Conservation (phyloP, 1,139 yeast genomes). For the Saccharomyces pastorianus region DNA sequence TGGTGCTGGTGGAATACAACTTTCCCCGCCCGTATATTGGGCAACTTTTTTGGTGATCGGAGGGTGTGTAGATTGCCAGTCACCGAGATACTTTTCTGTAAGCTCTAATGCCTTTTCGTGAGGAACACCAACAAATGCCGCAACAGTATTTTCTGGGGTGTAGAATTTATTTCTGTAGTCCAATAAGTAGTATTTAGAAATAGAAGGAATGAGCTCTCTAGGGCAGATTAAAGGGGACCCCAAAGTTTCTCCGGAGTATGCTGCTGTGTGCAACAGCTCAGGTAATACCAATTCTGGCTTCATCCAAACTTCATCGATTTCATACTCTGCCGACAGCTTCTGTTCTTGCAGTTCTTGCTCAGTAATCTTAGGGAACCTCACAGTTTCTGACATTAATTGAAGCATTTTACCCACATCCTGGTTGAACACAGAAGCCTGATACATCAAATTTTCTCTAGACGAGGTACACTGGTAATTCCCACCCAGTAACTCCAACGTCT, state of each 20-base stretch:
- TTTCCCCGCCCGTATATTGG: constrained; percentile 71
- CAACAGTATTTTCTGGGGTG: constrained; percentile 75
- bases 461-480: constrained; percentile 95
- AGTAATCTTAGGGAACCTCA: constrained; percentile 58
- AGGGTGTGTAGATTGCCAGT: constrained; percentile 38
- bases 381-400: constrained; percentile 70
- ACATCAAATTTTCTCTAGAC: constrained; percentile 83
- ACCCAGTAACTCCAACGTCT: constrained; percentile 69
- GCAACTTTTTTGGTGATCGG: constrained; percentile 39
- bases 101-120: constrained; percentile 62
- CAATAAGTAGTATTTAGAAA: constrained; percentile 46
- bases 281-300: constrained; percentile 87
- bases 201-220: constrained; percentile 49
- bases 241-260: constrained; percentile 61
- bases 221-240: constrained; percentile 88
- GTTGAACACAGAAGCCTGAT: constrained; percentile 91
- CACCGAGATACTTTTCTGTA: constrained; percentile 58
- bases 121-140: constrained; percentile 82
- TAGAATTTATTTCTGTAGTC: constrained; percentile 62
- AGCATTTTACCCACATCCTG: constrained; percentile 79
- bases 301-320: constrained; percentile 68
- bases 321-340: constrained; percentile 67
- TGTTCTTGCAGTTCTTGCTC: constrained; percentile 70
- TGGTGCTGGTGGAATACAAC: constrained; percentile 59
- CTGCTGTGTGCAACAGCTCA: constrained; percentile 77